These are phyloP conservation scores for Cryptococcus wingfieldii DNA, from an alignment of 1,284 basidiomycete genomes.

Conservation along the genomic window DNA sequence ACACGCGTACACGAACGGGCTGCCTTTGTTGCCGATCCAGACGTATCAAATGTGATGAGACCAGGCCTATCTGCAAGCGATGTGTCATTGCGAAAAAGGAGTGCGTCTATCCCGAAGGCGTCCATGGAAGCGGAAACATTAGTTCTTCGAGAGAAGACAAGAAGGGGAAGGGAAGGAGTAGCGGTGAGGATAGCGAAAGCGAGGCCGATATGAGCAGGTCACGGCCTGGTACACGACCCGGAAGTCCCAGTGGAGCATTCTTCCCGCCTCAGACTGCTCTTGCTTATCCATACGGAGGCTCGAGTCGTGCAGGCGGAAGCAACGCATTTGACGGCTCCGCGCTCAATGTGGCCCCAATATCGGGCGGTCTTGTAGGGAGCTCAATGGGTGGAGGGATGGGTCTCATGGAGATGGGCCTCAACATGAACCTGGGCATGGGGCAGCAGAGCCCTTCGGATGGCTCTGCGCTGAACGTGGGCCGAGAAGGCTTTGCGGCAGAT, in stretches of 20 bases:
- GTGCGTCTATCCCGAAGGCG: slow-evolving; percentile 34
- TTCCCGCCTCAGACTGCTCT: background rate
- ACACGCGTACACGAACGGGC: slow-evolving; percentile 42
- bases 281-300: background rate
- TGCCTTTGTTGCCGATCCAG: slow-evolving; percentile 42
- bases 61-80: slow-evolving; percentile 37
- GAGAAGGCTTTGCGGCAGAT: background rate
- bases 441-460: too few relatives aligned
- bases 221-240: background rate
- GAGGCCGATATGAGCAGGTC: slow-evolving; percentile 6
- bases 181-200: slow-evolving; percentile 12
- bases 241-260: background rate
- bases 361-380: background rate
- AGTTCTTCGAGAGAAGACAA: background rate
- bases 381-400: slow-evolving; percentile 1
- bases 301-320: background rate
- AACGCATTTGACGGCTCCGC: background rate
- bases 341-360: background rate
- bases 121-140: slow-evolving; percentile 6
- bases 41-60: slow-evolving; percentile 47
- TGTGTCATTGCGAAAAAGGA: slow-evolving; percentile 43
- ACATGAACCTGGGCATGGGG: too few relatives aligned
- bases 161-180: slow-evolving; percentile 2
- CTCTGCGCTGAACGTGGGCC: too few relatives aligned
- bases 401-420: slow-evolving; percentile 2